phyloP scores from a whole-genome alignment of 306 rosid species.

The Cicer pinnatifidum region DNA sequence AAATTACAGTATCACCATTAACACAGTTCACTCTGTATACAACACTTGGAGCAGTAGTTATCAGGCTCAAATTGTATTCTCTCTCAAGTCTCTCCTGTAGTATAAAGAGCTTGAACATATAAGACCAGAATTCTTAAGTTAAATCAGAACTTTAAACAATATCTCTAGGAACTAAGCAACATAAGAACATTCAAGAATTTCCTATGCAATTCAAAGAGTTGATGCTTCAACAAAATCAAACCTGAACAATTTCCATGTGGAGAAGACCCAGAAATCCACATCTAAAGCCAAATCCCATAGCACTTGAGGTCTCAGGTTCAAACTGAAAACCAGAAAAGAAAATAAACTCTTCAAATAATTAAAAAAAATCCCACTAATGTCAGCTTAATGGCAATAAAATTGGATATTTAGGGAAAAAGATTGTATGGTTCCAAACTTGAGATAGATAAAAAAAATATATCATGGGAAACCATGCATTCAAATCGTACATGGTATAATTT shows the following conservation, averaged over 20 bases:
- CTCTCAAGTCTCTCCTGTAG: slow-evolving; percentile 80
- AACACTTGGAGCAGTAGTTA: slow-evolving; percentile 87
- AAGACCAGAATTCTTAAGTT: slow-evolving; percentile 39
- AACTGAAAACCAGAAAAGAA: slow-evolving; percentile 59
- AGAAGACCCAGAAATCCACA: slow-evolving; percentile 97
- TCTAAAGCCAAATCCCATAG: slow-evolving; percentile 98
- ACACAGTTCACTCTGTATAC: slow-evolving; percentile 74
- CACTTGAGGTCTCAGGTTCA: slow-evolving; percentile 94
- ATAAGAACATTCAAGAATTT: slow-evolving; percentile 39
- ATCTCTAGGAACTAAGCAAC: slow-evolving; percentile 9
- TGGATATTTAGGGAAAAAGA: slow-evolving; percentile 7
- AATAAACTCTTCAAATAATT: slow-evolving; percentile 30
- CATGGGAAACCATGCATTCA: slow-evolving; percentile 37
- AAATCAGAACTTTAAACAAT: slow-evolving; percentile 33
- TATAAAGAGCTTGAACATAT: slow-evolving; percentile 37
- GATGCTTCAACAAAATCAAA: slow-evolving; percentile 40
- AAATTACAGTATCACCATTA: slow-evolving; percentile 80
- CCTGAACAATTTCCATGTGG: slow-evolving; percentile 99
- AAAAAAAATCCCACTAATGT: slow-evolving; percentile 34
- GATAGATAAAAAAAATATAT: slow-evolving; percentile 18
- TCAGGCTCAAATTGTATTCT: slow-evolving; percentile 80
- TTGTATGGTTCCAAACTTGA: slow-evolving; percentile 6
- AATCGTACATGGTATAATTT: slow-evolving; percentile 24
- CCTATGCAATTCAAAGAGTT: slow-evolving; percentile 39
- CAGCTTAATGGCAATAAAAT: slow-evolving; percentile 27